phyloP scores from a whole-genome alignment of 164 flowering plant species.

The Piper betle region DNA sequence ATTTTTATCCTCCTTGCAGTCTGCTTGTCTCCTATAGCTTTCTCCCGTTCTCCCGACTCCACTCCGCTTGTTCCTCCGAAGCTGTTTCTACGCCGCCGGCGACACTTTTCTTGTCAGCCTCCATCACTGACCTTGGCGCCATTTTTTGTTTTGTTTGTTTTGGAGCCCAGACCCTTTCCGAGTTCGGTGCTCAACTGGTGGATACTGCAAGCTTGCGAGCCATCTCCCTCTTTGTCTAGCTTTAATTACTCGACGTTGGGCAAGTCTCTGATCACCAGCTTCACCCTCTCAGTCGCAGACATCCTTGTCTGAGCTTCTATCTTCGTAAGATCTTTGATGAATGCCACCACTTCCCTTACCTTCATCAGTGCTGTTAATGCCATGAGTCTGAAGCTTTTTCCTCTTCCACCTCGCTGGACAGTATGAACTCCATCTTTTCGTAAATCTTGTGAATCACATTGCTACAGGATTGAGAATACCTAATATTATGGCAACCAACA shows the following conservation, averaged over 20 bases:
- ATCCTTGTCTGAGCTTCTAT: slow-evolving; percentile 6
- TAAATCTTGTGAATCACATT: slow-evolving; percentile 56
- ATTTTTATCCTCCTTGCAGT: background rate
- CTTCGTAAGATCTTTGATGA: slow-evolving; percentile 21
- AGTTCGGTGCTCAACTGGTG: slow-evolving; percentile 54
- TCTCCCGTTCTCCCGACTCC: slow-evolving; percentile 13
- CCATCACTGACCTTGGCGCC: slow-evolving; percentile 11
- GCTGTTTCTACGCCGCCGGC: slow-evolving; percentile 7
- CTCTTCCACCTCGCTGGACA: slow-evolving; percentile 39
- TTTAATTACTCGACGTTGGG: slow-evolving; percentile 21
- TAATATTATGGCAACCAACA: slow-evolving; percentile 13
- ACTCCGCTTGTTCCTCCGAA: slow-evolving; percentile 31
- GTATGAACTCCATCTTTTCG: slow-evolving; percentile 55
- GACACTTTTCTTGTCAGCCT: slow-evolving; percentile 21
- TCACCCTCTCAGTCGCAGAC: slow-evolving; percentile 13
- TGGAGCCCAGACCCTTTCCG: slow-evolving; percentile 93
- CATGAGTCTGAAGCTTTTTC: slow-evolving; percentile 21
- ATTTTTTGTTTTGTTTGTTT: slow-evolving; percentile 48
- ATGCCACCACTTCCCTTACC: slow-evolving; percentile 24
- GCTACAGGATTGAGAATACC: slow-evolving; percentile 46
- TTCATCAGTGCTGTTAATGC: slow-evolving; percentile 59
- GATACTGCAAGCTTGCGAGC: slow-evolving; percentile 55
- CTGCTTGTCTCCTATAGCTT: background rate
- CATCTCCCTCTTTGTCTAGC: slow-evolving; percentile 64
- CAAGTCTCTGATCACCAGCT: slow-evolving; percentile 13